Evolutionary conservation across 2,329 filamentous ascomycete species (phyloP).

Genomic region (Colletotrichum orbiculare): DNA sequence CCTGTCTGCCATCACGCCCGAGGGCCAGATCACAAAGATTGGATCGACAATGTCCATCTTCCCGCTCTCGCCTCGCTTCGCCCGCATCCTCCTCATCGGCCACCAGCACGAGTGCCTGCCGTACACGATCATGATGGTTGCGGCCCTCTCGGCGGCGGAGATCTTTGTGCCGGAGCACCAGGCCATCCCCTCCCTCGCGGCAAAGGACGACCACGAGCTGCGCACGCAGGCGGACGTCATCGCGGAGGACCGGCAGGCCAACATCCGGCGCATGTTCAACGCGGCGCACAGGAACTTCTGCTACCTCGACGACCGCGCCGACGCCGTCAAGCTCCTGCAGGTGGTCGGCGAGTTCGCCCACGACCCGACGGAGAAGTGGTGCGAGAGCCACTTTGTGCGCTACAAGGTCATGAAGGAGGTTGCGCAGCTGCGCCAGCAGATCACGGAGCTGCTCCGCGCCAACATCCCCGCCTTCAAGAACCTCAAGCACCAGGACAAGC

Average conservation of each 20-base stretch:
- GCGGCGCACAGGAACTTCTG: conserved; percentile 82
- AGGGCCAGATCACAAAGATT: conserved; percentile 80
- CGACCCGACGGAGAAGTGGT: conserved; percentile 78
- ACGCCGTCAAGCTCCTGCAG: conserved; percentile 90
- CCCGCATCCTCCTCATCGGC: conserved; percentile 90
- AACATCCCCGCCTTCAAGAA: conserved; percentile 76
- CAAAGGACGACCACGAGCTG: conserved; percentile 59
- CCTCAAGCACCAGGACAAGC: conserved; percentile 65
- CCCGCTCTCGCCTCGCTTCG: conserved; percentile 89
- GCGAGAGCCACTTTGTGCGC: conserved; percentile 84
- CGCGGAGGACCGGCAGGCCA: conserved; percentile 76
- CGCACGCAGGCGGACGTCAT: conserved; percentile 75
- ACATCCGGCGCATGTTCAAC: conserved; percentile 70
- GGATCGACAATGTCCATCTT: conserved; percentile 89
- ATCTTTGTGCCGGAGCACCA: conserved; percentile 87
- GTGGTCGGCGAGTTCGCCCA: conserved; percentile 89
- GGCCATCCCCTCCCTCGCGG: conserved; percentile 69
- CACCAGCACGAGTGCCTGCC: conserved; percentile 84
- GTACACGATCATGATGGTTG: conserved; percentile 89
- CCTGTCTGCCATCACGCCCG: conserved; percentile 79
- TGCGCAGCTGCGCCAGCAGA: conserved; percentile 82
- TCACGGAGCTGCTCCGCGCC: conserved; percentile 81
- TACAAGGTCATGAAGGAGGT: conserved; percentile 90
- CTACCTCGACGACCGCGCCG: conserved; percentile 82
- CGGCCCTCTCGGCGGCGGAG: conserved; percentile 88